Percentiles rank a stretch among this genome's conserved stretches.
These are phyloP conservation scores for Aspergillus pseudotamarii DNA, from an alignment of 2,329 filamentous ascomycete genomes.

Conservation along the genomic window DNA sequence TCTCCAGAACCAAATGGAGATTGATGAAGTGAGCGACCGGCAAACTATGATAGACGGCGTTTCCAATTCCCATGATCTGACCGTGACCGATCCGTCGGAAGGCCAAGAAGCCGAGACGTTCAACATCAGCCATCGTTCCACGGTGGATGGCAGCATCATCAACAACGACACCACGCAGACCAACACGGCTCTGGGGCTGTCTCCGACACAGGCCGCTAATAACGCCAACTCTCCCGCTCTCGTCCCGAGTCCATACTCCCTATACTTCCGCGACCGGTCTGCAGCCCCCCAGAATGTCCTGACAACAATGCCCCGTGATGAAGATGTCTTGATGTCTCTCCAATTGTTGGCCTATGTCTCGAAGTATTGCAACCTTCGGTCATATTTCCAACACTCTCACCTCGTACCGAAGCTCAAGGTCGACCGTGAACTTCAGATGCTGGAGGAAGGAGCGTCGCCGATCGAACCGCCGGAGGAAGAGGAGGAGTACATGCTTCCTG, in stretches of 20 bases:
- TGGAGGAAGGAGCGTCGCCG: slow-evolving; percentile 67
- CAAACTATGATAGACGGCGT: slow-evolving; percentile 74
- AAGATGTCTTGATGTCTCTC: slow-evolving; percentile 96
- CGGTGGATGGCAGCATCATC: slow-evolving; percentile 81
- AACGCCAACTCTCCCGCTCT: slow-evolving; percentile 73
- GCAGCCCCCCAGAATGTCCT: slow-evolving; percentile 72
- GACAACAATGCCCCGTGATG: slow-evolving; percentile 91
- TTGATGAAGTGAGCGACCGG: slow-evolving; percentile 83
- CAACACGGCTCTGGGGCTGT: slow-evolving; percentile 71
- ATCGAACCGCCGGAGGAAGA: slow-evolving; percentile 59
- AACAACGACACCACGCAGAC: slow-evolving; percentile 69
- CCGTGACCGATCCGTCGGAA: slow-evolving; percentile 78
- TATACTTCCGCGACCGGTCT: slow-evolving; percentile 76
- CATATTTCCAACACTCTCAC: slow-evolving; percentile 94
- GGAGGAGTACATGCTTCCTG: slow-evolving; percentile 86
- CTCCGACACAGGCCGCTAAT: slow-evolving; percentile 63
- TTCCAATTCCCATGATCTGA: slow-evolving; percentile 71
- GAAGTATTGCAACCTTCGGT: slow-evolving; percentile 94
- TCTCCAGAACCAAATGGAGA: slow-evolving; percentile 79
- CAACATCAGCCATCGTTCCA: slow-evolving; percentile 85
- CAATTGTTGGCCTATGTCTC: slow-evolving; percentile 96
- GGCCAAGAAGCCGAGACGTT: slow-evolving; percentile 88
- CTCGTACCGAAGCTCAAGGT: slow-evolving; percentile 91
- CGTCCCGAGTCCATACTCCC: slow-evolving; percentile 71
- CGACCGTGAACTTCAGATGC: slow-evolving; percentile 75